phyloP scores from a whole-genome alignment of 2,329 filamentous ascomycete species.

The Calonectria pseudoturangicola region DNA sequence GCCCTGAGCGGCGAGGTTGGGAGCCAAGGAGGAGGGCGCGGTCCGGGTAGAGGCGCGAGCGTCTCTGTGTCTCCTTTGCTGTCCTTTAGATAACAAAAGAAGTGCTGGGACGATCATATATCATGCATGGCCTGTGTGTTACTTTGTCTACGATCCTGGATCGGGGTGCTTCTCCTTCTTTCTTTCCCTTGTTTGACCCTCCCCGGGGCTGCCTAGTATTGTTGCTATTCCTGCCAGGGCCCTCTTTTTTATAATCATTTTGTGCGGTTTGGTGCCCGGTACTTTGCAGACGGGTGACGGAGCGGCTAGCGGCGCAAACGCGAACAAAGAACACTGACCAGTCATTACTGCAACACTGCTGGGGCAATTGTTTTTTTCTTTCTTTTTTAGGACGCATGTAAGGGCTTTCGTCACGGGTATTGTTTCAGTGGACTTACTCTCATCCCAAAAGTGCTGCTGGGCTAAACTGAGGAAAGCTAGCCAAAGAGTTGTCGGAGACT shows the following conservation, averaged over 20 bases:
- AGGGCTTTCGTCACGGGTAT: slow-evolving; percentile 27
- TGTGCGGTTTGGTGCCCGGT: slow-evolving; percentile 34
- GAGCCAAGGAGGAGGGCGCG: slow-evolving; percentile 42
- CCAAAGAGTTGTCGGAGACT: slow-evolving; percentile 20
- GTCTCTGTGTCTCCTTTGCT: slow-evolving; percentile 25
- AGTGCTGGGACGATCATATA: slow-evolving; percentile 32
- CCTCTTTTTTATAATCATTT: slow-evolving; percentile 21
- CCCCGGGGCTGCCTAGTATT: not conserved
- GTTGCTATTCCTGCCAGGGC: slow-evolving; percentile 8
- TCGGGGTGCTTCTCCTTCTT: slow-evolving; percentile 8
- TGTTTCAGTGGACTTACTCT: slow-evolving; percentile 4
- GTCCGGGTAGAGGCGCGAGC: slow-evolving; percentile 41
- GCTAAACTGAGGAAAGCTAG: slow-evolving; percentile 28
- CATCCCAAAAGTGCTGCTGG: not conserved
- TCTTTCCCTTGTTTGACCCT: slow-evolving; percentile 21
- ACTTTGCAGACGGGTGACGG: slow-evolving; percentile 43
- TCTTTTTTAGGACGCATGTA: slow-evolving; percentile 53
- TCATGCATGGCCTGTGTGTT: slow-evolving; percentile 40
- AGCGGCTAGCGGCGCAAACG: slow-evolving; percentile 47
- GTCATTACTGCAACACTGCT: slow-evolving; percentile 35
- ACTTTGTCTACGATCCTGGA: slow-evolving; percentile 31
- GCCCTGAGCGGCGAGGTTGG: slow-evolving; percentile 57
- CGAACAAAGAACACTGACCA: slow-evolving; percentile 50
- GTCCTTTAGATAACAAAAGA: slow-evolving; percentile 38
- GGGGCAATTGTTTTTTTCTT: slow-evolving; percentile 36